phyloP scores from a whole-genome alignment of 2,329 filamentous ascomycete genomes.

The Lasiodiplodia sp. region DNA sequence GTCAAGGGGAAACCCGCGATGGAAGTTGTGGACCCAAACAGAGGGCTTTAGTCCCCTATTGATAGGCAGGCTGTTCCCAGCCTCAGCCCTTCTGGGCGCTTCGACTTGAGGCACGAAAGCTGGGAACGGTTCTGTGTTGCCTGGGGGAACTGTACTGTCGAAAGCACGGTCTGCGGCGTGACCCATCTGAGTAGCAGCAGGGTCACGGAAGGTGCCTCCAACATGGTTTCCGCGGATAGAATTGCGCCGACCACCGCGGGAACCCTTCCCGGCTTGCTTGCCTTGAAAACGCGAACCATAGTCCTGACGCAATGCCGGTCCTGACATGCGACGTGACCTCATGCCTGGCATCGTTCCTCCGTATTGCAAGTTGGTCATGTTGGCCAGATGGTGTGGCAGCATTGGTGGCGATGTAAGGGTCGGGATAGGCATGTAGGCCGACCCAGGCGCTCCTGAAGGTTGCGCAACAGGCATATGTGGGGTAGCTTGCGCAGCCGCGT shows the following conservation, averaged over 20 bases:
- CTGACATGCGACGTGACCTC: conserved; percentile 6
- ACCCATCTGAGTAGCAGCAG: neutral
- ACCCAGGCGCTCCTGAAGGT: neutral
- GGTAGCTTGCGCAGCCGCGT: neutral
- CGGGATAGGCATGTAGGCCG: neutral
- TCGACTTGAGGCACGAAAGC: neutral
- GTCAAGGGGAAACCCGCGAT: neutral
- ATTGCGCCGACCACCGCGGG: conserved; percentile 13
- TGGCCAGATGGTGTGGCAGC: neutral
- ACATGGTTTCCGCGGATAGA: conserved; percentile 12
- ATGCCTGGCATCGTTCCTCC: neutral
- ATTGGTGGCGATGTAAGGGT: neutral
- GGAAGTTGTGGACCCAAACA: conserved; percentile 18
- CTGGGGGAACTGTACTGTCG: neutral
- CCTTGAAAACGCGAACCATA: neutral
- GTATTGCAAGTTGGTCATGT: conserved; percentile 14
- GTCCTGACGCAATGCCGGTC: conserved; percentile 5
- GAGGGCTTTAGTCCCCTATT: neutral
- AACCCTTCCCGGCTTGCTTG: neutral
- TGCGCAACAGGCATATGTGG: conserved; percentile 5
- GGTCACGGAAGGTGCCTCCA: neutral
- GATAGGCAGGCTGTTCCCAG: neutral
- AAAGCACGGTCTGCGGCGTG: neutral
- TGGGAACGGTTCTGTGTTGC: conserved; percentile 20
- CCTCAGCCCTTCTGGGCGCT: neutral